Percentiles rank a stretch among this genome's conserved stretches.
Evolutionary conservation across 176 grass and related monocot genomes (phyloP).

Genomic region (Hsuehochloa calcarea): DNA sequence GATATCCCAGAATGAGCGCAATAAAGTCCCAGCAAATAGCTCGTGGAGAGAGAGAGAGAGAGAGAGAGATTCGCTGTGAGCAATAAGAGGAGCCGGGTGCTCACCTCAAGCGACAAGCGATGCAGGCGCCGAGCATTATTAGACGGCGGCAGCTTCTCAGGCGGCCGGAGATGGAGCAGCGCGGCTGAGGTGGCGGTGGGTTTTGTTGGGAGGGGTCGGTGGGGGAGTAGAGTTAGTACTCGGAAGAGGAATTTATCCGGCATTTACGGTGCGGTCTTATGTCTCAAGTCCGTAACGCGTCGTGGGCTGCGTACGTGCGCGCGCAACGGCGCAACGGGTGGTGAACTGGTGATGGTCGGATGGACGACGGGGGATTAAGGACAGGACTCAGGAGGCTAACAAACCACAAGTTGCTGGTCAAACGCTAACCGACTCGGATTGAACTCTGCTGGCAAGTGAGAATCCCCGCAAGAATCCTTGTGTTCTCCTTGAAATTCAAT

Average conservation of each 20-base stretch:
- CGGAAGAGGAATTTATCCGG: slow-evolving; percentile 15
- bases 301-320: slow-evolving; percentile 11
- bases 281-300: background rate
- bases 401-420: background rate
- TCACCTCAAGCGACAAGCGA: slow-evolving; percentile 1
- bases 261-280: background rate
- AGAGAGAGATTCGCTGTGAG: background rate
- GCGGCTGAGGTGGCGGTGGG: background rate
- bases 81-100: background rate
- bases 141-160: background rate
- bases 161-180: background rate
- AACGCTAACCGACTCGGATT: background rate
- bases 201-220: background rate
- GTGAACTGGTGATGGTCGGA: background rate
- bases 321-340: background rate
- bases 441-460: background rate
- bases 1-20: background rate
- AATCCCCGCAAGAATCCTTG: background rate
- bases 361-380: background rate
- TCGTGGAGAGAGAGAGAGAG: background rate
- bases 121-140: background rate
- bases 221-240: background rate
- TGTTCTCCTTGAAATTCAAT: no score
- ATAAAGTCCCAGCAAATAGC: background rate
- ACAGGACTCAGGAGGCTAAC: background rate